Percentiles rank a stretch among this genome's conserved stretches.
Conservation (phyloP, 164 flowering plant species). For the Piper betle region DNA sequence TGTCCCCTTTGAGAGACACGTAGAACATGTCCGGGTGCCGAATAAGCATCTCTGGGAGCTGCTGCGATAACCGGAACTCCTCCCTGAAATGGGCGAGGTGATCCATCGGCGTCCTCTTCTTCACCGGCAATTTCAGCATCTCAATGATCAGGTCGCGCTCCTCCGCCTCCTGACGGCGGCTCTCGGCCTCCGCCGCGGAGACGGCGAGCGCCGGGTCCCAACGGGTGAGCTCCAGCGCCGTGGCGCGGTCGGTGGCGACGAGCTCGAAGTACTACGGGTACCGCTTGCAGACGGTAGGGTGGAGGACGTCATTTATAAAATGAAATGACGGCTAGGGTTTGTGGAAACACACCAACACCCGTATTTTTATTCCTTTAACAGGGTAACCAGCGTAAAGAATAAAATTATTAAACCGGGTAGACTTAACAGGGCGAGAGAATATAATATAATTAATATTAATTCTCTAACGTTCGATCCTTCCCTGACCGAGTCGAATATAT, state of each 20-base stretch:
- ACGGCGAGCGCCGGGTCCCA: conserved; percentile 92
- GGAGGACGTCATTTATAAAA: too few relatives aligned
- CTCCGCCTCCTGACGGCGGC: conserved; percentile 35
- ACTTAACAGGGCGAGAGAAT: too few relatives aligned
- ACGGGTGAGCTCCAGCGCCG: conserved; percentile 70
- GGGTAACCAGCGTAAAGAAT: too few relatives aligned
- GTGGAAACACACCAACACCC: too few relatives aligned
- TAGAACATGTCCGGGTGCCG: conserved; percentile 97
- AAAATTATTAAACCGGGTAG: too few relatives aligned
- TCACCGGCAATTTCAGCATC: conserved; percentile 73
- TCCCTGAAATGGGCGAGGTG: conserved; percentile 88
- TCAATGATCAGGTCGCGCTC: conserved; percentile 75
- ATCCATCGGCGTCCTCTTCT: conserved; percentile 90
- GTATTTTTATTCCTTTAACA: too few relatives aligned
- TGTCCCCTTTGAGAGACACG: conserved; percentile 82
- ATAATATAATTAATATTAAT: too few relatives aligned
- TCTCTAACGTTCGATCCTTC: too few relatives aligned
- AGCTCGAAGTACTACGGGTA: conserved; percentile 86
- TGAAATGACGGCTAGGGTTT: too few relatives aligned
- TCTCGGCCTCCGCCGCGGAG: conserved; percentile 72
- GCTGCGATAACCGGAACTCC: conserved; percentile 91
- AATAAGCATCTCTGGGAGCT: conserved; percentile 80
- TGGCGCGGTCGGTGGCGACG: conserved; percentile 62
- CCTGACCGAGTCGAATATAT: too few relatives aligned
- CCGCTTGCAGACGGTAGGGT: conserved; percentile 58